Evolutionary conservation across 306 rosid species (phyloP).

Genomic region (Glycine latifolia): DNA sequence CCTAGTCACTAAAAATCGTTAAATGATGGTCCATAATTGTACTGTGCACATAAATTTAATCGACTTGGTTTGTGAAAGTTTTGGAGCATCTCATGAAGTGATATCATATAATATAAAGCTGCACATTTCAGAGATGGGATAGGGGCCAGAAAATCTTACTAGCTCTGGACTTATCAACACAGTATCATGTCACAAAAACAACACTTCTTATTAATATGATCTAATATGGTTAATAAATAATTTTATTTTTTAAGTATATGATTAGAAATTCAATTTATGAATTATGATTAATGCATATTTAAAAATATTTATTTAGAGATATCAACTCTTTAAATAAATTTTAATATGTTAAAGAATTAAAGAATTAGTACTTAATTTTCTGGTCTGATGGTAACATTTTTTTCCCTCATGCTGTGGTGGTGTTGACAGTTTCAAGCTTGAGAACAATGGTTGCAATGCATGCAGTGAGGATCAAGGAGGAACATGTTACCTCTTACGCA

Average conservation of each 20-base stretch:
- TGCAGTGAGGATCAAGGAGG: background rate
- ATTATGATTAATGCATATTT: too few species aligned
- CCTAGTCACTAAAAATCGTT: slow-evolving; percentile 29
- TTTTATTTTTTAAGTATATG: too few species aligned
- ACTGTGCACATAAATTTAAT: slow-evolving; percentile 22
- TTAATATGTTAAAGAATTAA: too few species aligned
- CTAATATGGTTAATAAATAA: too few species aligned
- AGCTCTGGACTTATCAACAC: slow-evolving; percentile 25
- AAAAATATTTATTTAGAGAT: too few species aligned
- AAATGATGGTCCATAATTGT: slow-evolving; percentile 18
- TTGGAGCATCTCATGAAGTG: slow-evolving; percentile 38
- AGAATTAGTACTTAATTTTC: too few species aligned
- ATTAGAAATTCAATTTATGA: too few species aligned
- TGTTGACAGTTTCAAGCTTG: slow-evolving; percentile 32
- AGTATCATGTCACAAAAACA: slow-evolving; percentile 29
- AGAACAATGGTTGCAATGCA: slow-evolving; percentile 14
- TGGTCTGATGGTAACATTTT: background rate
- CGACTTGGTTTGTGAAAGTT: slow-evolving; percentile 29
- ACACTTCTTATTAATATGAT: too few species aligned
- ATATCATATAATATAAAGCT: slow-evolving; percentile 45
- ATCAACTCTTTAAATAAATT: too few species aligned
- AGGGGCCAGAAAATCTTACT: slow-evolving; percentile 40
- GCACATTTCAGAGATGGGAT: slow-evolving; percentile 37
- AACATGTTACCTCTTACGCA: background rate
- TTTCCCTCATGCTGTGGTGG: background rate